Percentiles rank a stretch among this genome's conserved stretches.
Evolutionary conservation across 768 basidiomycete species (phyloP).

Genomic region (Pleurotus platypus): DNA sequence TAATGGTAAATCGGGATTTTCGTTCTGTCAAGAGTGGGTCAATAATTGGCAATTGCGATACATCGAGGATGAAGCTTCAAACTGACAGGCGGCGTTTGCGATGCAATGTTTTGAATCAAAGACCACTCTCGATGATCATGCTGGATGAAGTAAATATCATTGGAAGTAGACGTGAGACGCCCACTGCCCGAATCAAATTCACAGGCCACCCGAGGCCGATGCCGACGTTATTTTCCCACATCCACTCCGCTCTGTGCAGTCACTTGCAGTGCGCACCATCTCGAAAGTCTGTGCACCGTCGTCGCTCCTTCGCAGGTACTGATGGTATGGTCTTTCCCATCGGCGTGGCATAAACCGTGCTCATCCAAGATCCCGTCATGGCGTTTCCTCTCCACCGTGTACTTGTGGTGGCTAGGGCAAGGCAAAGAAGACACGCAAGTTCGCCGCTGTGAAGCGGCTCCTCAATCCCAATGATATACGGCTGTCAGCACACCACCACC

Average conservation of each 20-base stretch:
- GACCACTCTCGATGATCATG: too few relatives aligned
- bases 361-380: neutral
- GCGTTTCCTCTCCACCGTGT: neutral
- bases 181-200: too few relatives aligned
- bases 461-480: slow-evolving; percentile 92
- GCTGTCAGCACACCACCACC: slow-evolving; percentile 49
- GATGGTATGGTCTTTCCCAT: neutral
- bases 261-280: neutral
- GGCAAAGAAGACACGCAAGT: slow-evolving; percentile 93
- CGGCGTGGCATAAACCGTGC: neutral
- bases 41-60: too few relatives aligned
- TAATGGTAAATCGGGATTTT: too few relatives aligned
- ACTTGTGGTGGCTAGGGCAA: slow-evolving; percentile 53
- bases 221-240: neutral
- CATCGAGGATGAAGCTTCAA: too few relatives aligned
- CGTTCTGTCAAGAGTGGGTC: too few relatives aligned
- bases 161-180: too few relatives aligned
- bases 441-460: slow-evolving; percentile 91
- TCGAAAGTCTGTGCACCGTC: neutral
- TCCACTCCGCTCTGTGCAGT: neutral
- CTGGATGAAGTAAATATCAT: too few relatives aligned
- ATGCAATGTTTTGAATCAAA: too few relatives aligned
- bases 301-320: neutral
- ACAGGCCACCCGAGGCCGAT: neutral
- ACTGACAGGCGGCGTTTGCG: too few relatives aligned